Evolutionary conservation across 2,329 filamentous ascomycete species (phyloP), one percentile per base, ranked within the genome.

Genomic region (Colletotrichum phormii): DNA sequence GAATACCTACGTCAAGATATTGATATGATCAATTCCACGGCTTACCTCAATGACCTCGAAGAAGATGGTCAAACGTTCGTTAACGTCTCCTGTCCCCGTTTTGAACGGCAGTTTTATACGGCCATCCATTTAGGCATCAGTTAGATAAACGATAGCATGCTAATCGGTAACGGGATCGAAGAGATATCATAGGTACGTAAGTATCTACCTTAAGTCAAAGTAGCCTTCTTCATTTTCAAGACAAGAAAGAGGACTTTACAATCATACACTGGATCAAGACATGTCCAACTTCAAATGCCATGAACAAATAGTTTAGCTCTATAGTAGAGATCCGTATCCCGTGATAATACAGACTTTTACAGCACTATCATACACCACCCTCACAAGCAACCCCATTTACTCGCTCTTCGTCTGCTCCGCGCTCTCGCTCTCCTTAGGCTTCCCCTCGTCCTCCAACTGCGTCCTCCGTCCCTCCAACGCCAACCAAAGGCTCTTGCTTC

Each of bases 381-480:
- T 26, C 37, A 5, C 18, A 63, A 18, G 37, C 63, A 24, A 13
- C 11, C 5, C 11, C 5, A 4, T 46, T n/a, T 65, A 73, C 61
- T 74, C 70, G 53, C 55, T 57, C 61, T 75, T 69, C 62, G 73
- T 63, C 69, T 76, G 74, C 31, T 79, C 77, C 31, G 63, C 70
- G 70, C 79, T 78, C 67, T 64, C 49, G 7, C 55, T 49, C 51
- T 67, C 67, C 59, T 73, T 73, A 11, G 42, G 42, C 42, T 49
- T 49, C 8, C 77, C 77, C 74, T 79, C 77, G 53, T 95, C 93
- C 79, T 98, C 95, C 81, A 99, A 82, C 84, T 96, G 93, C 61
- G 87, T 90, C 83, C 92, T 91, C 81, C 96, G 88, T 61, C 94
- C 91, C 86, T 98, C 96, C 78, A 99, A 86, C 13, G 96, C 94